Conservation (phyloP, 192 early-diverging fungal species). For the Backusella westeae region DNA sequence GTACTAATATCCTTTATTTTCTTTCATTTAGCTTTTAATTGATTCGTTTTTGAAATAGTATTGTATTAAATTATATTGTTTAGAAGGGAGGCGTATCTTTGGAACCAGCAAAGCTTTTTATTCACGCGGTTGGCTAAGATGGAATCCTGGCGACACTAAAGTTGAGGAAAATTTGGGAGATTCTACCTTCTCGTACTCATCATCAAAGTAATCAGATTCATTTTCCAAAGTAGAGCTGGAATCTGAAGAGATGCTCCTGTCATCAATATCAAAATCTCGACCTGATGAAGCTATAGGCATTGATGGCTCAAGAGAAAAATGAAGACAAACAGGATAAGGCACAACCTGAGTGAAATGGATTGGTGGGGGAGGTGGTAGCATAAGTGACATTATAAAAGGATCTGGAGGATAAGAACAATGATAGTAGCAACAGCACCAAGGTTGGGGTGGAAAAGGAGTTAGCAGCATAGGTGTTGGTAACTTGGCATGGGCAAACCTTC, state of each 20-base stretch:
- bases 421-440: not conserved
- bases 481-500: not conserved
- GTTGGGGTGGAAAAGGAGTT: not conserved
- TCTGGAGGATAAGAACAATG: not conserved
- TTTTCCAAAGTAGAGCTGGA: not conserved
- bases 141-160: not conserved
- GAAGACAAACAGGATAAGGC: not conserved
- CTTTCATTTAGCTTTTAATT: not conserved
- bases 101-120: not conserved
- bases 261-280: not conserved
- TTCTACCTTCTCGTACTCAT: not conserved
- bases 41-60: not conserved
- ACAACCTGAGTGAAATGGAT: not conserved
- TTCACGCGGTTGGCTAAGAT: not conserved
- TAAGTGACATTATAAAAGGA: not conserved
- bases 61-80: not conserved
- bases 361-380: not conserved
- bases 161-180: not conserved
- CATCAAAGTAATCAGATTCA: not conserved
- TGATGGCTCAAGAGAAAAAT: not conserved
- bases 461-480: not conserved
- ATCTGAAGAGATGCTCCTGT: not conserved
- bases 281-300: not conserved
- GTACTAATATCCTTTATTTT: not conserved
- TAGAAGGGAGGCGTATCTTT: not conserved